A percentile compares a stretch with the other conserved stretches of the same genome.
Conservation (phyloP, 768 basidiomycete species). For the Suillus plorans region DNA sequence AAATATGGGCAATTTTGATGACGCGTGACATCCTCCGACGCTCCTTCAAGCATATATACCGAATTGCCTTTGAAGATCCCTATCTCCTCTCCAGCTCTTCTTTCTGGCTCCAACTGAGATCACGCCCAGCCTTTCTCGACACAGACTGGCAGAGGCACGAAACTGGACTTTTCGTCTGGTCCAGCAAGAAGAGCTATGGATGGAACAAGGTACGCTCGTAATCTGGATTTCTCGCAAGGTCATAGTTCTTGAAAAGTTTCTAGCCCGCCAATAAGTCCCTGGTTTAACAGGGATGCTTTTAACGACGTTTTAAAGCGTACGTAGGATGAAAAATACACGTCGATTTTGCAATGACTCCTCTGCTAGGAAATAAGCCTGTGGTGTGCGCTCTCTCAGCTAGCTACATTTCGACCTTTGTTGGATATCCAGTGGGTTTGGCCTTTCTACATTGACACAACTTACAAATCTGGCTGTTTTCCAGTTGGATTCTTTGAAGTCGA, state of each 20-base stretch:
- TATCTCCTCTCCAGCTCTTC: conserved; percentile 9
- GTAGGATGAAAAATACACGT: conserved; percentile 15
- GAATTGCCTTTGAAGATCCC: neutral
- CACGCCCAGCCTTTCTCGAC: conserved; percentile 14
- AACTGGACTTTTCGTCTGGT: conserved; percentile 68
- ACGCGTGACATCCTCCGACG: conserved; percentile 3
- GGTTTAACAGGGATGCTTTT: conserved; percentile 61
- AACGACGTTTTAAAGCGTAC: conserved; percentile 69
- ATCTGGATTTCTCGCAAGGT: neutral
- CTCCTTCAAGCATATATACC: neutral
- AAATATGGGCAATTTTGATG: conserved; percentile 6
- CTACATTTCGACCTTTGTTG: conserved; percentile 89
- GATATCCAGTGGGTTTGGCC: conserved; percentile 65
- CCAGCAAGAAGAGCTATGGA: conserved; percentile 69
- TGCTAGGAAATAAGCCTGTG: conserved; percentile 78
- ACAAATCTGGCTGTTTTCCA: conserved; percentile 29
- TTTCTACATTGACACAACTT: neutral
- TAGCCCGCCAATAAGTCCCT: conserved; percentile 55
- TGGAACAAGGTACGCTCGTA: conserved; percentile 56
- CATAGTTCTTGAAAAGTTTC: neutral
- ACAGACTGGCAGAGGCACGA: conserved; percentile 64
- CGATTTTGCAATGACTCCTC: conserved; percentile 8
- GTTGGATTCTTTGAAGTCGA: conserved; percentile 94
- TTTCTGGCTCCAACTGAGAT: conserved; percentile 20
- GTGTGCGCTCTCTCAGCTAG: conserved; percentile 90